Evolutionary conservation across 2,329 filamentous ascomycete genomes (phyloP).

Genomic region (Alternaria sp.): DNA sequence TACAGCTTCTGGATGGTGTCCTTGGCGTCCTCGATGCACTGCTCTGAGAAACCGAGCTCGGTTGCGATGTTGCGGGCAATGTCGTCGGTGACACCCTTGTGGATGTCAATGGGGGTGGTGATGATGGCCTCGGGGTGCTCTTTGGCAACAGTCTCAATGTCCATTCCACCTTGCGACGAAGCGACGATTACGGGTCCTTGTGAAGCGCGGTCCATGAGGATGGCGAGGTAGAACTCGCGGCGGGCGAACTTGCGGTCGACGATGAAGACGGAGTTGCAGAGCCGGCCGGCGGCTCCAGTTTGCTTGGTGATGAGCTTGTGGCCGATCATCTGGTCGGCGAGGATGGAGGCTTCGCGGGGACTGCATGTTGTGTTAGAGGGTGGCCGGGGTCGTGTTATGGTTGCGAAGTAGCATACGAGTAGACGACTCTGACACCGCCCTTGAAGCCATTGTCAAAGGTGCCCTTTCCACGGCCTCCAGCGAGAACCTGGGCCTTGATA

Average conservation of each 20-base stretch:
- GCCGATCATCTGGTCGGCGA: conserved; percentile 98
- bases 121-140: conserved; percentile 95
- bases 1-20: conserved; percentile 98
- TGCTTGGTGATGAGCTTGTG: conserved; percentile 99
- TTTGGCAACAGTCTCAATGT: conserved; percentile 98
- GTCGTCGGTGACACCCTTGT: conserved; percentile 92
- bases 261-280: conserved; percentile 98
- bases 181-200: conserved; percentile 96
- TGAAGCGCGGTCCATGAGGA: conserved; percentile 94
- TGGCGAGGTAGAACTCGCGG: conserved; percentile 97
- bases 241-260: conserved; percentile 99
- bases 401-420: conserved; percentile 68
- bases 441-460: conserved; percentile 98
- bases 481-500: conserved; percentile 99
- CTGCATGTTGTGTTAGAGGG: conserved; percentile 46
- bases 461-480: conserved; percentile 96
- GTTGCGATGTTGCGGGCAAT: conserved; percentile 88
- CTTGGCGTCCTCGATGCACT: conserved; percentile 95
- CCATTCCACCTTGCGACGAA: conserved; percentile 98
- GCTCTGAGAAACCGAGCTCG: conserved; percentile 95
- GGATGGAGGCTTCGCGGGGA: conserved; percentile 92
- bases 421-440: conserved; percentile 97
- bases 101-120: conserved; percentile 92
- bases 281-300: conserved; percentile 88
- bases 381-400: neutral